Conservation (phyloP, 345 rosid genomes). For the Populus alba region DNA sequence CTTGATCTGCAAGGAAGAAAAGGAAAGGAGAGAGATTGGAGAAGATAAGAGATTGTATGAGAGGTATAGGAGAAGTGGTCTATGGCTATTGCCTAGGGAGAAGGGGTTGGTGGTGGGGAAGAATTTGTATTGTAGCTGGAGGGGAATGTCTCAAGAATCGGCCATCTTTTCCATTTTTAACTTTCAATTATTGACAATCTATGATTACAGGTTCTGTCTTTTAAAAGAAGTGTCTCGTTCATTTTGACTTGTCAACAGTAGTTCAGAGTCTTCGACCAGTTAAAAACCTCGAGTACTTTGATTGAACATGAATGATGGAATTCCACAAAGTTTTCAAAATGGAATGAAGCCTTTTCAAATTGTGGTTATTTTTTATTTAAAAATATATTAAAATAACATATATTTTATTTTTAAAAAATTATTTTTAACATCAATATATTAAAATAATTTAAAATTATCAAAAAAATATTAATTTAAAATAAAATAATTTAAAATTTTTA, state of each 20-base stretch:
- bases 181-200: conserved; percentile 5
- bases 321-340: background rate
- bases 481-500: too few species aligned
- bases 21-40: background rate
- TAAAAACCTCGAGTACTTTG: too few species aligned
- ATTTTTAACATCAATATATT: too few species aligned
- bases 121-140: conserved; percentile 15
- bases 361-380: too few species aligned
- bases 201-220: too few species aligned
- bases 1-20: background rate
- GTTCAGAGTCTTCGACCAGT: background rate
- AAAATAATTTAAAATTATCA: too few species aligned
- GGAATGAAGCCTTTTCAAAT: background rate
- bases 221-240: background rate
- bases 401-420: too few species aligned
- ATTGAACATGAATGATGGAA: background rate
- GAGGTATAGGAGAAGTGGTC: background rate
- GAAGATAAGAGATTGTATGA: background rate
- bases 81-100: conserved; percentile 3
- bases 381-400: too few species aligned
- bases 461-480: too few species aligned
- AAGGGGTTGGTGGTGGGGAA: conserved; percentile 5
- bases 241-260: conserved; percentile 14
- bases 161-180: background rate
- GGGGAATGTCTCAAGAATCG: conserved; percentile 17